Evolutionary conservation across 176 grass and related monocot species (phyloP).

Genomic region (Sorghum bicolor): Sorghum_bicolor_NCBIv3 NC_012877.2:1419501-1420000

Average conservation of each 20-base stretch:
- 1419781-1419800: not conserved
- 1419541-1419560: slow-evolving; percentile 29
- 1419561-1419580: not conserved
- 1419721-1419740: slow-evolving; percentile 21
- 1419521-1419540: slow-evolving; percentile 8
- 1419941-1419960: no score
- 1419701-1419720: not conserved
- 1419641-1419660: slow-evolving; percentile 10
- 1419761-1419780: slow-evolving; percentile 16
- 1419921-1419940: no score
- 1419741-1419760: slow-evolving; percentile 3
- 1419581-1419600: not conserved
- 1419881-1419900: no score
- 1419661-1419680: slow-evolving; percentile 8
- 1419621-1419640: slow-evolving; percentile 1
- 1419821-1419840: no score
- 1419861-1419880: no score
- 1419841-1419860: no score
- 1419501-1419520: not conserved
- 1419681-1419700: not conserved
- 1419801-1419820: not conserved
- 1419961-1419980: no score
- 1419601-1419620: not conserved
- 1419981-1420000: no score
- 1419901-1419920: no score